Conservation (phyloP, 2,329 filamentous ascomycete species). For the Hypoxylon sp. region DNA sequence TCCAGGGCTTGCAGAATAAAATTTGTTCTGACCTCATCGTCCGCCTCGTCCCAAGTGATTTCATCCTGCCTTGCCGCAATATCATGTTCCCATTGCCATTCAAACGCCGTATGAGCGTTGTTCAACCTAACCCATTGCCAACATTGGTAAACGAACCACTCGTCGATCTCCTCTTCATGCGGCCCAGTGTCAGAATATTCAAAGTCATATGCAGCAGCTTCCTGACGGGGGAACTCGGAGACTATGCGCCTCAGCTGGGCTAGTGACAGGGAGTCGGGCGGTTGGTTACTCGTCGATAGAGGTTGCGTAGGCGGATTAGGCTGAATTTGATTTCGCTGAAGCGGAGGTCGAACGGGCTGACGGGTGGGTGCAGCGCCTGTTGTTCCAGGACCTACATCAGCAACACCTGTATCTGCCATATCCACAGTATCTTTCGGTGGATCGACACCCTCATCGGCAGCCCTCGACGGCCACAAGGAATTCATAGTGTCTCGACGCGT, state of each 20-base stretch:
- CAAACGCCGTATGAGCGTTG: slow-evolving; percentile 81
- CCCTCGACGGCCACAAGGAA: slow-evolving; percentile 60
- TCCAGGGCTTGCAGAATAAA: slow-evolving; percentile 72
- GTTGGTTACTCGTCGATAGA: slow-evolving; percentile 54
- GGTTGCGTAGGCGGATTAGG: slow-evolving; percentile 53
- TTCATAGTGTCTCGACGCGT: slow-evolving; percentile 59
- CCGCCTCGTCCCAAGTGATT: slow-evolving; percentile 76
- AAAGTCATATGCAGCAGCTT: slow-evolving; percentile 87
- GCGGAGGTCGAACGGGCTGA: slow-evolving; percentile 49
- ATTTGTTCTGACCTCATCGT: slow-evolving; percentile 66
- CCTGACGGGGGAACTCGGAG: slow-evolving; percentile 78
- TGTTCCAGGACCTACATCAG: slow-evolving; percentile 49
- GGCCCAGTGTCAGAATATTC: slow-evolving; percentile 80
- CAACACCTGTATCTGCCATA: slow-evolving; percentile 54
- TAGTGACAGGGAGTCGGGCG: slow-evolving; percentile 80
- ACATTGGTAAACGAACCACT: slow-evolving; percentile 96
- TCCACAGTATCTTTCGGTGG: slow-evolving; percentile 50
- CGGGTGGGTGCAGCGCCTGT: slow-evolving; percentile 38
- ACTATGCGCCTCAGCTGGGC: slow-evolving; percentile 81
- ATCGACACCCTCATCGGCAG: slow-evolving; percentile 56
- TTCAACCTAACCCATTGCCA: slow-evolving; percentile 86
- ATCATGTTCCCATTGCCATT: slow-evolving; percentile 79
- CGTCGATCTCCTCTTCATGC: slow-evolving; percentile 91
- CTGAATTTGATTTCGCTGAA: slow-evolving; percentile 53
- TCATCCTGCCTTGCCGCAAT: slow-evolving; percentile 59